These are phyloP conservation scores for Neonectria magnoliae DNA, from an alignment of 2,329 filamentous ascomycete species.

Conservation along the genomic window DNA sequence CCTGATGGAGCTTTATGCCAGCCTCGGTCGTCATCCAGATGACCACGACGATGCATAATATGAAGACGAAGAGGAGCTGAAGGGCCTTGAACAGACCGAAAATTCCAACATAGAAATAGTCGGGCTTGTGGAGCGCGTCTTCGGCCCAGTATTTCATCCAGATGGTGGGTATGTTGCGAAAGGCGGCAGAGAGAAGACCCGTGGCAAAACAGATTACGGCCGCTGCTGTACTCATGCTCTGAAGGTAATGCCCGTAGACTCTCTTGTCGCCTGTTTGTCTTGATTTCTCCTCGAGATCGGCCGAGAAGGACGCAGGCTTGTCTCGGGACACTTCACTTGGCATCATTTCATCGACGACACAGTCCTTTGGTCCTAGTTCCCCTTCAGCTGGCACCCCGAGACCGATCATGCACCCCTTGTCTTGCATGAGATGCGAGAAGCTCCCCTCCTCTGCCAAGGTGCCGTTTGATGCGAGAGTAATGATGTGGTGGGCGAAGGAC, in stretches of 20 bases:
- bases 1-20: slow-evolving; percentile 15
- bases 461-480: slow-evolving; percentile 10
- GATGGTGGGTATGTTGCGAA: slow-evolving; percentile 44
- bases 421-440: slow-evolving; percentile 17
- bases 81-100: slow-evolving; percentile 6
- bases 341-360: not conserved
- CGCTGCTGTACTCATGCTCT: slow-evolving; percentile 36
- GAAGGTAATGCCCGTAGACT: slow-evolving; percentile 49
- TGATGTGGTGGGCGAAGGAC: slow-evolving; percentile 20
- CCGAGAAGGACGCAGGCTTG: not conserved
- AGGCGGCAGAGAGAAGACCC: slow-evolving; percentile 37
- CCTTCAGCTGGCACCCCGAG: not conserved
- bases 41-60: not conserved
- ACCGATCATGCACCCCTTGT: not conserved
- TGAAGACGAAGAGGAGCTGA: not conserved
- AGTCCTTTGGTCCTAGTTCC: not conserved
- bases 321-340: not conserved
- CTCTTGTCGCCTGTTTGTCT: slow-evolving; percentile 38
- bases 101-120: not conserved
- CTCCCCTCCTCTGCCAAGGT: not conserved
- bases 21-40: slow-evolving; percentile 16
- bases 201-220: slow-evolving; percentile 31
- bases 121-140: no score
- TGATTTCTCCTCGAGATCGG: not conserved
- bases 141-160: slow-evolving; percentile 34